Evolutionary conservation across 2,329 filamentous ascomycete genomes (phyloP).

Genomic region (Didymella pinodella): DNA sequence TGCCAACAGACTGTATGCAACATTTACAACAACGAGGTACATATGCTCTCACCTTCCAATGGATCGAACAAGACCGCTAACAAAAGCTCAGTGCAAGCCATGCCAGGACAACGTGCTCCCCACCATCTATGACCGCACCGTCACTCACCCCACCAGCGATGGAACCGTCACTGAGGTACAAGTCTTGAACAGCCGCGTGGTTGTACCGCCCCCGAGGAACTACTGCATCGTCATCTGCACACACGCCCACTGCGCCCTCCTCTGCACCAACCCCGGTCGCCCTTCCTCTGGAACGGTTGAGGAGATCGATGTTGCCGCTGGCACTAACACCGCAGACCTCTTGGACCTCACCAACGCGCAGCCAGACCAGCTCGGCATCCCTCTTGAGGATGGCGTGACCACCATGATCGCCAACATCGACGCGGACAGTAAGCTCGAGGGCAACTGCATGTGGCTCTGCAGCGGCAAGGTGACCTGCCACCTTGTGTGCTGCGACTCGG

Average conservation of each 20-base stretch:
- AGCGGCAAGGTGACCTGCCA: not conserved
- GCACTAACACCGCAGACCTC: not conserved
- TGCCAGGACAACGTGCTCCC: slow-evolving; percentile 1
- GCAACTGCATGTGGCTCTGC: slow-evolving; percentile 9
- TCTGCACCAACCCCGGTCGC: not conserved
- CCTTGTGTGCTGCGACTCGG: not conserved
- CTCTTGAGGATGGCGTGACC: not conserved
- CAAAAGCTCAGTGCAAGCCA: not conserved
- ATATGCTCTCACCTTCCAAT: not conserved
- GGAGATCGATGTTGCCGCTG: not conserved
- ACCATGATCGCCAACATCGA: not conserved
- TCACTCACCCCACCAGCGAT: not conserved
- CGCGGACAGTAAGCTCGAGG: not conserved
- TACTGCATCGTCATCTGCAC: slow-evolving; percentile 11
- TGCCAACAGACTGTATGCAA: slow-evolving; percentile 3
- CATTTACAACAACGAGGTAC: not conserved
- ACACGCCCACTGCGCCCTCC: not conserved
- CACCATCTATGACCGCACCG: not conserved
- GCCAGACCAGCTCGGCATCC: not conserved
- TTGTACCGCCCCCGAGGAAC: not conserved
- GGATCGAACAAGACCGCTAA: not conserved
- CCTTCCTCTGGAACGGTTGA: not conserved
- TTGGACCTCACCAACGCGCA: not conserved
- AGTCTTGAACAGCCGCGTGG: not conserved
- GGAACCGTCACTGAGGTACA: not conserved